Conservation (phyloP, 768 basidiomycete species). For the Tubosaeta sp. region DNA sequence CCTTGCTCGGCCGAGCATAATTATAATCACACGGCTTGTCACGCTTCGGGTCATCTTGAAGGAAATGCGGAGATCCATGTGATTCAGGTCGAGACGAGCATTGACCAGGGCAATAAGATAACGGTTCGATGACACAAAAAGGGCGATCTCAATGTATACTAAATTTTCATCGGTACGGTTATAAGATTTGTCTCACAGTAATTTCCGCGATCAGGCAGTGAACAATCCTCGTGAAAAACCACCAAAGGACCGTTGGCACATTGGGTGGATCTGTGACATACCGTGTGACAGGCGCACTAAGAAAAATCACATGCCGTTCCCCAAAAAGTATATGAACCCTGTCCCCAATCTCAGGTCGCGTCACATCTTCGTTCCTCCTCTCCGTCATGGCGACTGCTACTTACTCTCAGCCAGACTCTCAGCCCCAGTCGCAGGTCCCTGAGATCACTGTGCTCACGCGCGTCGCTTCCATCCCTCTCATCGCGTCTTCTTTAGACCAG, state of each 20-base stretch:
- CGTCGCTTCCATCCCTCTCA: slow-evolving; percentile 68
- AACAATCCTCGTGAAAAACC: slow-evolving; percentile 7
- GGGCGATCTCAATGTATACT: not conserved
- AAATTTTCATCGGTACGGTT: not conserved
- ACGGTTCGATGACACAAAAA: not conserved
- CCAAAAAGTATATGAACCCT: slow-evolving; percentile 25
- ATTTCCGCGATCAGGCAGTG: too few relatives aligned
- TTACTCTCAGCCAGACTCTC: slow-evolving; percentile 17
- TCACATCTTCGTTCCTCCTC: slow-evolving; percentile 6
- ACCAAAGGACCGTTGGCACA: too few relatives aligned
- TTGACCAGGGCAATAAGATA: not conserved
- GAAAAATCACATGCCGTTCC: slow-evolving; percentile 23
- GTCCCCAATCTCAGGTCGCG: slow-evolving; percentile 10
- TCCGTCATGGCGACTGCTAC: slow-evolving; percentile 36
- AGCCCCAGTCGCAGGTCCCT: slow-evolving; percentile 31
- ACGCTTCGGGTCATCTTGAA: not conserved
- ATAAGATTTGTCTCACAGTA: too few relatives aligned
- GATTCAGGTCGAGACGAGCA: not conserved
- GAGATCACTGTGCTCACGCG: slow-evolving; percentile 60
- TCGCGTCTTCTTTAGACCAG: slow-evolving; percentile 59
- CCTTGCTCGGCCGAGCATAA: not conserved
- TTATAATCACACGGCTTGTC: not conserved
- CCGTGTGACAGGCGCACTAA: slow-evolving; percentile 19
- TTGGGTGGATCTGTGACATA: slow-evolving; percentile 15
- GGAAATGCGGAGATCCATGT: not conserved